These are phyloP conservation scores for Xylona heveae DNA, from an alignment of 495 filamentous ascomycete species.

Conservation along the genomic window DNA sequence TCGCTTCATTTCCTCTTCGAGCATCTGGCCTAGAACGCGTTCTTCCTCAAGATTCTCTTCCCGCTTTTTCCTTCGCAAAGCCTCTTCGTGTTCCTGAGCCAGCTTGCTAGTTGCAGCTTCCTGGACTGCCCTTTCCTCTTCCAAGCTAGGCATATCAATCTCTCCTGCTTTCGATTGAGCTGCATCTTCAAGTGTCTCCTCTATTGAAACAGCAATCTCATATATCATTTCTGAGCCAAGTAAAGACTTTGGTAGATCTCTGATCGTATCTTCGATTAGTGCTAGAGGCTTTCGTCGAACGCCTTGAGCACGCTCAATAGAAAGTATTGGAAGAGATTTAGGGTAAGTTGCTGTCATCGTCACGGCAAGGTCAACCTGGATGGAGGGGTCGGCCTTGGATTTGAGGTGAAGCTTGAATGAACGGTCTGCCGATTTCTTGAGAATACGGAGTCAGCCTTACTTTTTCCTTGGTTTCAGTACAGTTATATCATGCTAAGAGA, in stretches of 20 bases:
- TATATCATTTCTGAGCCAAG: slow-evolving; percentile 78
- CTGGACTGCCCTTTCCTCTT: slow-evolving; percentile 65
- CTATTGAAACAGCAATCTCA: slow-evolving; percentile 59
- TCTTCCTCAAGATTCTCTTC: slow-evolving; percentile 48
- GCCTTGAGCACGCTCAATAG: slow-evolving; percentile 41
- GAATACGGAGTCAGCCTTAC: slow-evolving; percentile 2
- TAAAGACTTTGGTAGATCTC: slow-evolving; percentile 45
- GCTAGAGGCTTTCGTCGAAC: slow-evolving; percentile 39
- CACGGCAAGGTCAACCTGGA: slow-evolving; percentile 39
- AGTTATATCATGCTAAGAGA: slow-evolving; percentile 1
- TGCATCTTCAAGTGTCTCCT: slow-evolving; percentile 76
- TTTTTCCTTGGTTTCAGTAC: not conserved
- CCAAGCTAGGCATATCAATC: slow-evolving; percentile 59
- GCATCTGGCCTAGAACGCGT: slow-evolving; percentile 45
- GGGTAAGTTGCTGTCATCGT: slow-evolving; percentile 83
- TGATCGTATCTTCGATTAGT: slow-evolving; percentile 50
- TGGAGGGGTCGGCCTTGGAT: slow-evolving; percentile 44
- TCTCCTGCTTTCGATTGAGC: slow-evolving; percentile 49
- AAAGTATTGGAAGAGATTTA: slow-evolving; percentile 58
- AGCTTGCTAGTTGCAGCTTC: slow-evolving; percentile 31
- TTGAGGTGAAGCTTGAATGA: slow-evolving; percentile 61
- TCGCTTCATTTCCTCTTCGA: slow-evolving; percentile 53
- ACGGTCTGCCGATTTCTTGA: slow-evolving; percentile 51
- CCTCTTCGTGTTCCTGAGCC: slow-evolving; percentile 22
- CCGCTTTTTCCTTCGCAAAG: slow-evolving; percentile 22